Evolutionary conservation across 1,139 yeast genomes (phyloP).

Genomic region (Kurtzmaniella natalensis): DNA sequence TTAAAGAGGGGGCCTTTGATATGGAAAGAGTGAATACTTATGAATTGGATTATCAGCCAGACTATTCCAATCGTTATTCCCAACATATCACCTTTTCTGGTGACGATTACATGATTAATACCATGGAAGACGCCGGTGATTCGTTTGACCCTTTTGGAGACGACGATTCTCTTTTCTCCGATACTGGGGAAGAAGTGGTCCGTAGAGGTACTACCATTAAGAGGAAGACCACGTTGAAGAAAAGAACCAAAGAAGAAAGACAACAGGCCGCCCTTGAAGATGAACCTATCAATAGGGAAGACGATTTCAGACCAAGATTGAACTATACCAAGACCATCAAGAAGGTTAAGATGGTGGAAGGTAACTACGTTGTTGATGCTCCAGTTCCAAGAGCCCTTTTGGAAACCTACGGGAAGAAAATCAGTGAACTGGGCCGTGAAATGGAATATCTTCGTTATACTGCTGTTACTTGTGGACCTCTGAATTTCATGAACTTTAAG

Average conservation of each 20-base stretch:
- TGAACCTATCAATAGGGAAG: conserved; percentile 16
- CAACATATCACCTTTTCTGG: conserved; percentile 27
- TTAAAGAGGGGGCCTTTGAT: conserved; percentile 27
- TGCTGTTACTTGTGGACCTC: conserved; percentile 79
- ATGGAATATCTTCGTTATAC: conserved; percentile 76
- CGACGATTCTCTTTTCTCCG: conserved; percentile 42
- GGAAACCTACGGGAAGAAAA: conserved; percentile 46
- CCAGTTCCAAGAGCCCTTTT: conserved; percentile 65
- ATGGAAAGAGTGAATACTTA: conserved; percentile 20
- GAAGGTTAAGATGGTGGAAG: conserved; percentile 55
- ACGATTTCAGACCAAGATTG: conserved; percentile 39
- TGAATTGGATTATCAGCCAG: conserved; percentile 13
- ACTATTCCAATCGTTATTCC: conserved; percentile 16
- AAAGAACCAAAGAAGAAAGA: conserved; percentile 10
- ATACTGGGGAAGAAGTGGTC: conserved; percentile 37
- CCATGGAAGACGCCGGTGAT: conserved; percentile 38
- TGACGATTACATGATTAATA: conserved; percentile 40
- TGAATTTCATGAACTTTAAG: conserved; percentile 50
- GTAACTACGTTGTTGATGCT: conserved; percentile 75
- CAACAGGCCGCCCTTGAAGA: conserved; percentile 3
- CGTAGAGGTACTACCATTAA: conserved; percentile 32
- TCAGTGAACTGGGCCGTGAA: conserved; percentile 52
- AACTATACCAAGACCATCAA: conserved; percentile 46
- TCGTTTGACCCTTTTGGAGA: conserved; percentile 45
- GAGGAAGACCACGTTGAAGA: conserved; percentile 17